Evolutionary conservation across 2,329 filamentous ascomycete species (phyloP).

Genomic region (Colletotrichum theobromicola): DNA sequence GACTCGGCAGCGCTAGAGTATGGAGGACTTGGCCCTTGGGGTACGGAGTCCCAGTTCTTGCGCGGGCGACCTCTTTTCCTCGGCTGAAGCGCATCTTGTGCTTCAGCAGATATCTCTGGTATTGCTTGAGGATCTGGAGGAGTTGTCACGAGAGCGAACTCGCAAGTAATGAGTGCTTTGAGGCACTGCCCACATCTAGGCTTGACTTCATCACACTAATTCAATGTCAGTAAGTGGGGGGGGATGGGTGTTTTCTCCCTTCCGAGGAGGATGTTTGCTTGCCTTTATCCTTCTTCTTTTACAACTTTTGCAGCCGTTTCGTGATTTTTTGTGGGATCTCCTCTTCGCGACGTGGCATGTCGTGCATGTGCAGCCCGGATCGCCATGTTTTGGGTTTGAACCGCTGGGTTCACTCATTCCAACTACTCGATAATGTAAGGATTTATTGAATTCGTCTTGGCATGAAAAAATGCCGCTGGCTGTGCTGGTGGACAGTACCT

Average conservation of each 20-base stretch:
- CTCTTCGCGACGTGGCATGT: constrained; percentile 8
- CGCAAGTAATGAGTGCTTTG: constrained; percentile 1
- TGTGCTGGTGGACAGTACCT: not conserved
- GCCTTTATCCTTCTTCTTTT: constrained; percentile 26
- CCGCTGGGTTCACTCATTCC: not conserved
- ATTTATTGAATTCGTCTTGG: not conserved
- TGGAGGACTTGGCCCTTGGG: not conserved
- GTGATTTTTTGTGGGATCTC: constrained; percentile 23
- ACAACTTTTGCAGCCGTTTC: constrained; percentile 26
- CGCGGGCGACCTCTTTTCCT: not conserved
- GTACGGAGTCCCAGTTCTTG: not conserved
- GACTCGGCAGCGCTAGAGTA: not conserved
- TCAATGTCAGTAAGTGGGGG: not conserved
- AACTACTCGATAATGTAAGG: not conserved
- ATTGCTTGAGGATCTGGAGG: not conserved
- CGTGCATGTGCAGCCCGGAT: not conserved
- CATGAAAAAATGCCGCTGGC: not conserved
- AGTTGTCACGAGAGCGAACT: not conserved
- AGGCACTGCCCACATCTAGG: constrained; percentile 1
- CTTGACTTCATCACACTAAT: constrained; percentile 8
- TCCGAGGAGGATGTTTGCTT: not conserved
- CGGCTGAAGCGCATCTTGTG: not conserved
- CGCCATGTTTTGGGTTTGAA: not conserved
- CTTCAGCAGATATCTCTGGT: not conserved
- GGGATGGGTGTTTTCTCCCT: not conserved